phyloP scores from a whole-genome alignment of 495 filamentous ascomycete species.

The Glonium stellatum region DNA sequence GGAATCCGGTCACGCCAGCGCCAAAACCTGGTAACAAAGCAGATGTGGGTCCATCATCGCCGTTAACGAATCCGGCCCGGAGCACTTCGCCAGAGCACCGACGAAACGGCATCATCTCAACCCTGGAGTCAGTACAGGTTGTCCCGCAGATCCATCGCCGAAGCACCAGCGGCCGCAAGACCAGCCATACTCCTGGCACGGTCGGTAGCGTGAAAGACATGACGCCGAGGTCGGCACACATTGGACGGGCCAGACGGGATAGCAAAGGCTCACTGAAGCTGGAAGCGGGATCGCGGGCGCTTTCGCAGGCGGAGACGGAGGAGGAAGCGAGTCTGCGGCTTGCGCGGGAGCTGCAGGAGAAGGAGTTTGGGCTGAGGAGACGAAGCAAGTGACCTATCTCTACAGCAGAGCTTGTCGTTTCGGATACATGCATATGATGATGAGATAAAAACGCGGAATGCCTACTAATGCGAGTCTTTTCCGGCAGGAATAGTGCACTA shows the following conservation, averaged over 20 bases:
- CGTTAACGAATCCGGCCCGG: not conserved
- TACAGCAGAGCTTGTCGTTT: not conserved
- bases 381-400: slow-evolving; percentile 31
- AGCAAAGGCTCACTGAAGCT: slow-evolving; percentile 14
- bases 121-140: not conserved
- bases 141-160: not conserved
- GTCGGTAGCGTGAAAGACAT: not conserved
- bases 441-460: not conserved
- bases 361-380: slow-evolving; percentile 53
- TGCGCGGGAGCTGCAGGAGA: slow-evolving; percentile 52
- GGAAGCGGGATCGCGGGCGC: slow-evolving; percentile 7
- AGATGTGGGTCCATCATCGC: slow-evolving; percentile 6
- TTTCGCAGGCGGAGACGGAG: slow-evolving; percentile 25
- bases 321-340: slow-evolving; percentile 50
- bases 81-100: slow-evolving; percentile 4
- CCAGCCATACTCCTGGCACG: slow-evolving; percentile 14
- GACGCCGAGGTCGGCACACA: slow-evolving; percentile 11
- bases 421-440: not conserved
- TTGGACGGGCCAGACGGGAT: slow-evolving; percentile 6
- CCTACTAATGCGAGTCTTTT: too few relatives aligned
- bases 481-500: too few relatives aligned
- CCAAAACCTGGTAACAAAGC: not conserved
- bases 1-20: slow-evolving; percentile 16
- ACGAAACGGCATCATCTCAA: not conserved
- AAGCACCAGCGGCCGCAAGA: slow-evolving; percentile 6